Percentiles rank a stretch among this genome's conserved stretches.
These are phyloP conservation scores for Sclerotinia nivalis DNA, from an alignment of 2,329 filamentous ascomycete genomes.

Conservation along the genomic window DNA sequence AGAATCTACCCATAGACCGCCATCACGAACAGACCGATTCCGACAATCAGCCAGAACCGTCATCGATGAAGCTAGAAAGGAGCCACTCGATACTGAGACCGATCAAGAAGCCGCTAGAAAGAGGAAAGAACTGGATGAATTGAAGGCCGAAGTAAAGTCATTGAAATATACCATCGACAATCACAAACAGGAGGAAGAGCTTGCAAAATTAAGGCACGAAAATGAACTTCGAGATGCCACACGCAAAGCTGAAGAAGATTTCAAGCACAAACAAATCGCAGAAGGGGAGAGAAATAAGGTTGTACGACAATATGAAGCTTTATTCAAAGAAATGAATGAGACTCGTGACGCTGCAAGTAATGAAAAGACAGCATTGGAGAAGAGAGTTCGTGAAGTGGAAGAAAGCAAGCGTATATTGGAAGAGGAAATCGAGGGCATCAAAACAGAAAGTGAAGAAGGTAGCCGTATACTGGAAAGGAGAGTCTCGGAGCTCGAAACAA, in stretches of 20 bases:
- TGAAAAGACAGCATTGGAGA: conserved; percentile 67
- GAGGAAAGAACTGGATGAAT: conserved; percentile 62
- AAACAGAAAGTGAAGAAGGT: conserved; percentile 65
- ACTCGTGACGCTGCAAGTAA: conserved; percentile 52
- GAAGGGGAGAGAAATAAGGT: conserved; percentile 56
- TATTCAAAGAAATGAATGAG: conserved; percentile 54
- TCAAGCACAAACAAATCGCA: conserved; percentile 63
- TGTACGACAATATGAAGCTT: conserved; percentile 50
- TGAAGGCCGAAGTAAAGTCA: conserved; percentile 87
- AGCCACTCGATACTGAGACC: conserved; percentile 48
- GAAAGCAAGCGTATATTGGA: conserved; percentile 72
- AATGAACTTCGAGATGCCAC: conserved; percentile 81
- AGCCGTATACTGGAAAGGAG: conserved; percentile 63
- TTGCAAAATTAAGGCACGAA: conserved; percentile 74
- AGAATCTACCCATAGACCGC: conserved; percentile 44
- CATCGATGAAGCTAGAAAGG: conserved; percentile 57
- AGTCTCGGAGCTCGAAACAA: conserved; percentile 60
- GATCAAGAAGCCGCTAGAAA: conserved; percentile 35
- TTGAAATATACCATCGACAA: conserved; percentile 86
- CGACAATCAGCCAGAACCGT: conserved; percentile 52
- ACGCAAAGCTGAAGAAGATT: conserved; percentile 81
- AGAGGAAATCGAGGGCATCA: conserved; percentile 78
- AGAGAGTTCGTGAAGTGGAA: conserved; percentile 67
- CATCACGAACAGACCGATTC: conserved; percentile 34
- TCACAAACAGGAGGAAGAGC: conserved; percentile 82